Evolutionary conservation across 2,329 filamentous ascomycete genomes (phyloP).

Genomic region (Ustilaginoidea virens): DNA sequence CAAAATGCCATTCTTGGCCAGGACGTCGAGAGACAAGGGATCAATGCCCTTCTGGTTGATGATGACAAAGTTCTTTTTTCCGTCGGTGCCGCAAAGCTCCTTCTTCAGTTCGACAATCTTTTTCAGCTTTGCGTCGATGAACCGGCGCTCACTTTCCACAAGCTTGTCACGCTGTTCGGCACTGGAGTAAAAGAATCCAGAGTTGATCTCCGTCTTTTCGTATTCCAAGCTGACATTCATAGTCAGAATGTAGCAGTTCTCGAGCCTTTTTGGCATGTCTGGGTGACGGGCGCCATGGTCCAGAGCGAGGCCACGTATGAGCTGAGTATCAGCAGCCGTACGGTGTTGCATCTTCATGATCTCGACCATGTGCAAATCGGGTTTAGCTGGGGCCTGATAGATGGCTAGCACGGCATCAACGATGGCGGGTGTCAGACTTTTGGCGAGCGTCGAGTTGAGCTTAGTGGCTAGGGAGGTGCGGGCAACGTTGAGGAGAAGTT

Average conservation of each 20-base stretch:
- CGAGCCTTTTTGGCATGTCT: constrained; percentile 92
- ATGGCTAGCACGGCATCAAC: constrained; percentile 94
- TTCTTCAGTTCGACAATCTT: constrained; percentile 98
- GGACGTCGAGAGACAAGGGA: constrained; percentile 82
- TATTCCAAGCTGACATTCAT: constrained; percentile 96
- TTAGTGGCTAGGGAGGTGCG: constrained; percentile 92
- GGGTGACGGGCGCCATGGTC: constrained; percentile 95
- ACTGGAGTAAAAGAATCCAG: constrained; percentile 94
- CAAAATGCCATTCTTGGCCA: constrained; percentile 96
- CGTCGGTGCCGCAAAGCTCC: constrained; percentile 84
- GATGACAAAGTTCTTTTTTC: constrained; percentile 90
- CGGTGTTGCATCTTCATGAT: constrained; percentile 99
- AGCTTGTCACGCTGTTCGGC: constrained; percentile 96
- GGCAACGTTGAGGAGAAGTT: constrained; percentile 84
- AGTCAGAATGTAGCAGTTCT: constrained; percentile 90
- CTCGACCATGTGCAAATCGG: constrained; percentile 97
- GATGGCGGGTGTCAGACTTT: constrained; percentile 85
- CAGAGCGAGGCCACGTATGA: constrained; percentile 82
- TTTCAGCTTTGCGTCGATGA: constrained; percentile 89
- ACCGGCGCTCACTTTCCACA: constrained; percentile 89
- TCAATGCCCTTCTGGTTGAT: constrained; percentile 99
- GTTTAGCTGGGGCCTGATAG: constrained; percentile 77
- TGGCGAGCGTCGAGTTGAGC: constrained; percentile 74
- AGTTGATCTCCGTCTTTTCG: constrained; percentile 99
- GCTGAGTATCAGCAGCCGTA: constrained; percentile 85